Evolutionary conservation across 1,284 basidiomycete species (phyloP), one percentile per base, ranked within the genome.

Genomic region (Melanopsichium pennsylvanicum): DNA sequence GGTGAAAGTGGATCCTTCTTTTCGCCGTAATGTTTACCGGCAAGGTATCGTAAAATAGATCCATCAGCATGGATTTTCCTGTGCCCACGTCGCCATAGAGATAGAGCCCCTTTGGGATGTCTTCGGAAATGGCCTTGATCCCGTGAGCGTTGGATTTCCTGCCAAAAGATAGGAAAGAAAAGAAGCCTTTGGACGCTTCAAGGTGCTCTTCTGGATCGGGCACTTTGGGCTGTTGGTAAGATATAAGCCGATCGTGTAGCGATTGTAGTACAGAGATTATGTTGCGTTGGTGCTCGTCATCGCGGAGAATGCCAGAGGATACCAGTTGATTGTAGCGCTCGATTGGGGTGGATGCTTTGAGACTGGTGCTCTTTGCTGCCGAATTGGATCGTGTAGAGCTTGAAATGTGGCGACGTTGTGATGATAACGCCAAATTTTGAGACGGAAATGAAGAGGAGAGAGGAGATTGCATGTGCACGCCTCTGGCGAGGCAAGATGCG

Each of bases 11-110:
- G 16, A 97, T 91, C 31, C 95, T 86, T 33, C 90, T 89, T 79
- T 92, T 92, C 58, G 86, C 70, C 36, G 83, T 87, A 64, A 94
- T 86, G 61, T 88, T 86, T 0, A 85, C 76, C 0, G 94, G 93
- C 1, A 98, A 86, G 1, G 93, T 90, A 63, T 90, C 88, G 84
- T 92, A 80, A 83, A 98, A 96, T 16, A 98, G 85, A 82, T 99
- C 96, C 96, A 99, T 99, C 63, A 99, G 88, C 94, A 98, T 97
- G 92, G 85, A 74, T 49, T 85, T 85, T 21, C 96, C 95, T 5
- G 94, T 97, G 0, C 95, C 95, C 50, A 98, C 96, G 70, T 93
- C 91, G 32, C 96, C 96, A 81, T 91, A 93, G n/a, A 99, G 88
- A 82, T 99, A 98, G 21, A 98, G 85, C 11, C 94, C 92, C 71